Percentiles rank a stretch among this genome's conserved stretches.
Evolutionary conservation across 495 filamentous ascomycete species (phyloP).

Genomic region (Penicillium argentinense): DNA sequence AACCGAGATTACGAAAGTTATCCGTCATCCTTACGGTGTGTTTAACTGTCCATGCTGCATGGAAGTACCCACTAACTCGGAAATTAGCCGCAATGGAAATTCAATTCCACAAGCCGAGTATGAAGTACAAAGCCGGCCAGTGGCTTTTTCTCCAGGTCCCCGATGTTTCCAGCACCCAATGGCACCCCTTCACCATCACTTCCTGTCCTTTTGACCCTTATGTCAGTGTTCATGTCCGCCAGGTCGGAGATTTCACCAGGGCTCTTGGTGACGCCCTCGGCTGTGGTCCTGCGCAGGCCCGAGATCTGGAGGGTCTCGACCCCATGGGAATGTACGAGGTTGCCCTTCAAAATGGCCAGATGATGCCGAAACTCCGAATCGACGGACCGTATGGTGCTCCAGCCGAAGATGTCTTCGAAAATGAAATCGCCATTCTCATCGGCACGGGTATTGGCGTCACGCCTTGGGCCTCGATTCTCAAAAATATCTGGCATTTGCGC

Average conservation of each 20-base stretch:
- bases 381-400: constrained; percentile 97
- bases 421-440: constrained; percentile 95
- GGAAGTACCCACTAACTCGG: neutral
- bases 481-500: constrained; percentile 97
- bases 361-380: constrained; percentile 84
- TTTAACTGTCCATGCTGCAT: constrained; percentile 1
- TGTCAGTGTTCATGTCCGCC: constrained; percentile 89
- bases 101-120: constrained; percentile 91
- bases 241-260: constrained; percentile 94
- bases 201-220: constrained; percentile 96
- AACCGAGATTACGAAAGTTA: constrained; percentile 89
- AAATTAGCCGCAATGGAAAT: constrained; percentile 89
- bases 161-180: constrained; percentile 81
- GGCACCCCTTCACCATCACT: constrained; percentile 99
- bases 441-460: constrained; percentile 98
- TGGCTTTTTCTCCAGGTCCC: constrained; percentile 97
- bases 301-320: constrained; percentile 85
- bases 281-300: constrained; percentile 77
- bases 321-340: constrained; percentile 98
- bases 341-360: constrained; percentile 86
- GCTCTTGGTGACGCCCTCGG: constrained; percentile 89
- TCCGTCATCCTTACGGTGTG: constrained; percentile 95
- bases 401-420: constrained; percentile 90
- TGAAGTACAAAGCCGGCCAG: constrained; percentile 98
- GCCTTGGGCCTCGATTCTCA: constrained; percentile 94